These are phyloP conservation scores for Microdochium bolleyi DNA, from an alignment of 2,329 filamentous ascomycete genomes.

Conservation along the genomic window DNA sequence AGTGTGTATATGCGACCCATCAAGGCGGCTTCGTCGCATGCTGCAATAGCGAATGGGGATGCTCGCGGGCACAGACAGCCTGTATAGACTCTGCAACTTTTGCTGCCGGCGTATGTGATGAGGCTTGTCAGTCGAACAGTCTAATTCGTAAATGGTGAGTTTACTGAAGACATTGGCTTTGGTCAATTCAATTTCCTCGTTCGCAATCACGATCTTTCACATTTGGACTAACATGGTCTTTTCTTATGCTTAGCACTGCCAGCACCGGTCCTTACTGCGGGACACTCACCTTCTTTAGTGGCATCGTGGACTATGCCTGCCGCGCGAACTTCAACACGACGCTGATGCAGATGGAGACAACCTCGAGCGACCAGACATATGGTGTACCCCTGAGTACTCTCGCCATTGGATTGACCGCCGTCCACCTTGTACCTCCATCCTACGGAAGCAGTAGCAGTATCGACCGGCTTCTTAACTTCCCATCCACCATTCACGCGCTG, in stretches of 20 bases:
- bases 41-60: neutral
- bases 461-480: too few relatives aligned
- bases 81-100: neutral
- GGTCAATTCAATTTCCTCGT: too few relatives aligned
- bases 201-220: too few relatives aligned
- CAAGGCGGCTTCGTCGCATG: neutral
- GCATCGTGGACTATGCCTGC: neutral
- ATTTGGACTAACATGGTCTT: too few relatives aligned
- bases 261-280: neutral
- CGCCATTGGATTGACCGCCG: too few relatives aligned
- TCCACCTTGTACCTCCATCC: too few relatives aligned
- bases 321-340: neutral
- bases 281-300: neutral
- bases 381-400: neutral
- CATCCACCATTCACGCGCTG: too few relatives aligned
- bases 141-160: neutral
- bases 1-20: neutral
- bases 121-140: neutral
- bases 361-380: neutral
- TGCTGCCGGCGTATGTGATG: neutral
- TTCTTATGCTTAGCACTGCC: too few relatives aligned
- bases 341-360: neutral
- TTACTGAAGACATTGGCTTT: too few relatives aligned
- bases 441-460: too few relatives aligned
- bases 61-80: neutral